Conservation (phyloP, 2,329 filamentous ascomycete genomes). For the Xylaria sp. region DNA sequence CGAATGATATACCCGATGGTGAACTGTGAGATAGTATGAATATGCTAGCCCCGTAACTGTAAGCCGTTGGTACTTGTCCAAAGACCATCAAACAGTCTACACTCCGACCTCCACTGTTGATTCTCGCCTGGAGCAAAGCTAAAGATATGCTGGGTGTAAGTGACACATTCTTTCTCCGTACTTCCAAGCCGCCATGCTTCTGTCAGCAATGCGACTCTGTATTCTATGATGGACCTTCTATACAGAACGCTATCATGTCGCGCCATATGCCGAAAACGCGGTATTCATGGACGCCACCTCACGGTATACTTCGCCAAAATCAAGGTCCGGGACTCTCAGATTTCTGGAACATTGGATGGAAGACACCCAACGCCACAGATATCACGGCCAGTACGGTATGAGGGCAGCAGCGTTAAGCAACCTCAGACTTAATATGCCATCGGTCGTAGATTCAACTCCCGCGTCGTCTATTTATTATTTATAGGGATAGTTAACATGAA, state of each 20-base stretch:
- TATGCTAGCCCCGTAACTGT: too few species aligned
- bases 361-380: too few species aligned
- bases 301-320: background rate
- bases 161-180: background rate
- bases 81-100: too few species aligned
- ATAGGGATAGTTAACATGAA: background rate
- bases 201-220: background rate
- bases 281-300: too few species aligned
- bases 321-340: background rate
- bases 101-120: too few species aligned
- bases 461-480: background rate
- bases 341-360: background rate
- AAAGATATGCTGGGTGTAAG: too few species aligned
- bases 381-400: background rate
- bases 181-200: background rate
- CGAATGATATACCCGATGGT: too few species aligned
- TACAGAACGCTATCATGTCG: background rate
- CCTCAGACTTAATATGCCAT: background rate
- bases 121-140: too few species aligned
- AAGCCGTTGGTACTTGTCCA: too few species aligned
- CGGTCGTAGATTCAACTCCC: background rate
- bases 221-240: background rate
- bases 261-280: background rate
- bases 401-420: background rate
- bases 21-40: too few species aligned